Conservation (phyloP, 164 flowering plant species). For the Nymphaea colorata region DNA sequence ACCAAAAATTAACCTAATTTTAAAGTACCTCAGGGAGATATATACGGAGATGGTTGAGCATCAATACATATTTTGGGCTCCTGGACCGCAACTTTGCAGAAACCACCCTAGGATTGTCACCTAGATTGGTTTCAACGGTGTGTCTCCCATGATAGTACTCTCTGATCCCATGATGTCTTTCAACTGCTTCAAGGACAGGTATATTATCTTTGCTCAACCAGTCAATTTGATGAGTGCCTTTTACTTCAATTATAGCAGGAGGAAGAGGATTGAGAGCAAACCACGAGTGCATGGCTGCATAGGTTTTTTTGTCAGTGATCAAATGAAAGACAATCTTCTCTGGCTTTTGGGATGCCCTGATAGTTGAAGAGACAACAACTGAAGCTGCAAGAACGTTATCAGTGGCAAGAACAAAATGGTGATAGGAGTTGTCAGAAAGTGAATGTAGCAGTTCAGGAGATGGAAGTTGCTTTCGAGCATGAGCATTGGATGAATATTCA, state of each 20-base stretch:
- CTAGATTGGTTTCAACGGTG: constrained; percentile 63
- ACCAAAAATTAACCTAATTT: background rate
- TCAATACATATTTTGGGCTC: constrained; percentile 93
- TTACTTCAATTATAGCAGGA: constrained; percentile 90
- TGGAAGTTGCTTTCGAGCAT: constrained; percentile 90
- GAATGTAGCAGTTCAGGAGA: constrained; percentile 86
- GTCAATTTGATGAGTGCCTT: constrained; percentile 93
- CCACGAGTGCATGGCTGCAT: constrained; percentile 99
- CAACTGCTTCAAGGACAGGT: constrained; percentile 97
- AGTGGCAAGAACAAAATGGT: constrained; percentile 75
- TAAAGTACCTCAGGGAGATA: constrained; percentile 86
- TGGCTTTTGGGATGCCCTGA: constrained; percentile 62
- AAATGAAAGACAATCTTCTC: constrained; percentile 87
- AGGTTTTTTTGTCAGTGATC: constrained; percentile 97
- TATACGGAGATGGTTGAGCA: constrained; percentile 94
- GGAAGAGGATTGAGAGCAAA: constrained; percentile 82
- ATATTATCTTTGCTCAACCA: constrained; percentile 95
- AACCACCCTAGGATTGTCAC: constrained; percentile 59
- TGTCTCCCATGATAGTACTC: constrained; percentile 90
- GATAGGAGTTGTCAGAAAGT: constrained; percentile 79
- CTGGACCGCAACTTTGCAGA: constrained; percentile 87
- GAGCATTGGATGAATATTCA: constrained; percentile 96
- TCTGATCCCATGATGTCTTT: constrained; percentile 61
- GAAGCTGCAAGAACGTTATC: constrained; percentile 98
- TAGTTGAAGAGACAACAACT: constrained; percentile 80